phyloP scores from a whole-genome alignment of 148 eudicot genomes.

The Camellia lanceoleosa region DNA sequence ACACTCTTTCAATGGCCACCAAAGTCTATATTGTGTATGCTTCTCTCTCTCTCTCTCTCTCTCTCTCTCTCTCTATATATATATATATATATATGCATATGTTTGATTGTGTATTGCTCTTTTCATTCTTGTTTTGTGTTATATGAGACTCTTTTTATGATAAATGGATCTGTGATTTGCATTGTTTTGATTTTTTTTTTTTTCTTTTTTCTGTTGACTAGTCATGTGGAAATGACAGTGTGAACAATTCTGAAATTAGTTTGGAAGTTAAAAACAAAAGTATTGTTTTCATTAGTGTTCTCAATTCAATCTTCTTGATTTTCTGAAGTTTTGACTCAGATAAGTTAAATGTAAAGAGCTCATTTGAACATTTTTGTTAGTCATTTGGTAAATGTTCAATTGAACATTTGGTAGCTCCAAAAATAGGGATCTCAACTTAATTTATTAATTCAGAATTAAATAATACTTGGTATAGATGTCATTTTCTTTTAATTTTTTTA shows the following conservation, averaged over 20 bases:
- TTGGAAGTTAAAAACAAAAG: not conserved
- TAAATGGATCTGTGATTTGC: not conserved
- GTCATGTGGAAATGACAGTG: not conserved
- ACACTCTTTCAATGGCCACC: conserved; percentile 43
- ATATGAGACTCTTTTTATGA: not conserved
- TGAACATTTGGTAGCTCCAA: not conserved
- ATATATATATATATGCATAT: not conserved
- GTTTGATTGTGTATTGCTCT: not conserved
- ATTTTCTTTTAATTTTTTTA: no score
- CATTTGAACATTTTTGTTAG: not conserved
- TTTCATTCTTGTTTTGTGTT: not conserved
- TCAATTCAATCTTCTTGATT: no score
- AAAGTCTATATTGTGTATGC: conserved; percentile 65
- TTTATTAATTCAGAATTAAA: not conserved
- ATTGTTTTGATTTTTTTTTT: not conserved
- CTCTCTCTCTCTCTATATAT: no score
- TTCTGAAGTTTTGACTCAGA: not conserved
- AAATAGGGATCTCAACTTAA: not conserved
- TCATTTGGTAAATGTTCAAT: not conserved
- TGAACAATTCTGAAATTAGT: not conserved
- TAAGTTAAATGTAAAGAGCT: no score
- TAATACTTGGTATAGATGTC: no score
- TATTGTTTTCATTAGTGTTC: no score
- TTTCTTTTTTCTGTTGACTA: not conserved
- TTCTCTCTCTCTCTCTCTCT: no score